Evolutionary conservation across 495 filamentous ascomycete species (phyloP).

Genomic region (Neurospora sp.): DNA sequence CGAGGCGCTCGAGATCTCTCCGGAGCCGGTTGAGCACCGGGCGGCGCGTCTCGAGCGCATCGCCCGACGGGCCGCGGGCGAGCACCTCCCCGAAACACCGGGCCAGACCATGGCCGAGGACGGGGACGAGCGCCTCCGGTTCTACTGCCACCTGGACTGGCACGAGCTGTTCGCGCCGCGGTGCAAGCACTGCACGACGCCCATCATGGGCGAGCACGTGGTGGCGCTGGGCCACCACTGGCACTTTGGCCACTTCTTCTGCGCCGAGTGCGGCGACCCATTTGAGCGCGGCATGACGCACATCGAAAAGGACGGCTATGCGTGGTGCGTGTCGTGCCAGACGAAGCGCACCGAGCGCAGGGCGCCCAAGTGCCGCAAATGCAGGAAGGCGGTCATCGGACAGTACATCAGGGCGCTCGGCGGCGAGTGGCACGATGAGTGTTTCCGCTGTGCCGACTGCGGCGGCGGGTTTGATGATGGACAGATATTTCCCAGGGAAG

Average conservation of each 20-base stretch:
- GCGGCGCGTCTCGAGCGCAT: slow-evolving; percentile 61
- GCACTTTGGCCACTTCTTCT: slow-evolving; percentile 99
- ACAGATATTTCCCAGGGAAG: slow-evolving; percentile 41
- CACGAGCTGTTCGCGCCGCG: slow-evolving; percentile 88
- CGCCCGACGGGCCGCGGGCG: slow-evolving; percentile 46
- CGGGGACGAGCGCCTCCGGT: slow-evolving; percentile 58
- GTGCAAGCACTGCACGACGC: slow-evolving; percentile 94
- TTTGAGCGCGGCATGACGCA: slow-evolving; percentile 76
- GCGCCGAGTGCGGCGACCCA: slow-evolving; percentile 95
- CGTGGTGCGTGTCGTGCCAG: slow-evolving; percentile 93
- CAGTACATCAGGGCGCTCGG: slow-evolving; percentile 79
- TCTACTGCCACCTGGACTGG: slow-evolving; percentile 97
- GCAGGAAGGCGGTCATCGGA: slow-evolving; percentile 73
- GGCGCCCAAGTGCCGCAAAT: slow-evolving; percentile 77
- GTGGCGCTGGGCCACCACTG: slow-evolving; percentile 89
- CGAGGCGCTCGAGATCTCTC: slow-evolving; percentile 92
- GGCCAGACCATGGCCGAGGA: slow-evolving; percentile 55
- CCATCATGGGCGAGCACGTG: slow-evolving; percentile 93
- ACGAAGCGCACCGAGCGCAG: slow-evolving; percentile 66
- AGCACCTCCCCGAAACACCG: slow-evolving; percentile 44
- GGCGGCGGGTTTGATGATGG: slow-evolving; percentile 43
- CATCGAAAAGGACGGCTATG: slow-evolving; percentile 98
- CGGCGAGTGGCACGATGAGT: slow-evolving; percentile 86
- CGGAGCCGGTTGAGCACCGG: slow-evolving; percentile 67
- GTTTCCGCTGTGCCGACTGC: slow-evolving; percentile 67